Conservation (phyloP, 2,329 filamentous ascomycete genomes). For the Penicillium crustosum region DNA sequence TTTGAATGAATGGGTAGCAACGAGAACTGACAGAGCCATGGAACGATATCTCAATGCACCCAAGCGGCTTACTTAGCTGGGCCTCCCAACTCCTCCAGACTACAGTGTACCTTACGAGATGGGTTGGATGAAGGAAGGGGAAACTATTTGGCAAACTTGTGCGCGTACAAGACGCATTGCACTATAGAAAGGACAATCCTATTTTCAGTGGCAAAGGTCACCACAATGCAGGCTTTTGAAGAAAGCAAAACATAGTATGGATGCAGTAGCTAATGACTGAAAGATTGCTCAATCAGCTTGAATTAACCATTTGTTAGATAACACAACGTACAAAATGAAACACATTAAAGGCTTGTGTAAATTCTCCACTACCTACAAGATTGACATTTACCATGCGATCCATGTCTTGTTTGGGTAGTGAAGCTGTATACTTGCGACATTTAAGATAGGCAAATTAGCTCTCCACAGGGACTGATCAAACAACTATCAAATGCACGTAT, state of each 20-base stretch:
- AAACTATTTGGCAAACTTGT: slow-evolving; percentile 15
- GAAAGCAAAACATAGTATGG: neutral
- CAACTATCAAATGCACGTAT: no score
- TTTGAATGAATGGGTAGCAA: slow-evolving; percentile 20
- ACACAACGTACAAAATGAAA: no score
- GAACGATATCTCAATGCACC: slow-evolving; percentile 2
- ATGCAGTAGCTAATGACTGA: neutral
- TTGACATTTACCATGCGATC: neutral
- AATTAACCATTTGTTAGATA: neutral
- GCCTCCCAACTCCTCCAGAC: no score
- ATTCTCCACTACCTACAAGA: neutral
- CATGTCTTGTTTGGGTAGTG: neutral
- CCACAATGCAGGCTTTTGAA: slow-evolving; percentile 6
- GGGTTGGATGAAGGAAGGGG: slow-evolving; percentile 9
- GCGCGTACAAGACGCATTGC: slow-evolving; percentile 11
- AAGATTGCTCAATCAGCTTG: neutral
- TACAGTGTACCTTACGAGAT: slow-evolving; percentile 15
- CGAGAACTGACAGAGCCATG: slow-evolving; percentile 9
- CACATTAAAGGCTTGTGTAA: neutral
- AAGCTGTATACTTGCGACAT: neutral
- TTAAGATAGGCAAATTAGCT: no score
- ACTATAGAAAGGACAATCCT: slow-evolving; percentile 19
- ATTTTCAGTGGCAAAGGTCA: slow-evolving; percentile 20
- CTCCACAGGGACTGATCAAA: no score
- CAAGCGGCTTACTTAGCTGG: no score